Conservation (phyloP, 371 early-diverging fungal genomes). For the Massospora cicadina region DNA sequence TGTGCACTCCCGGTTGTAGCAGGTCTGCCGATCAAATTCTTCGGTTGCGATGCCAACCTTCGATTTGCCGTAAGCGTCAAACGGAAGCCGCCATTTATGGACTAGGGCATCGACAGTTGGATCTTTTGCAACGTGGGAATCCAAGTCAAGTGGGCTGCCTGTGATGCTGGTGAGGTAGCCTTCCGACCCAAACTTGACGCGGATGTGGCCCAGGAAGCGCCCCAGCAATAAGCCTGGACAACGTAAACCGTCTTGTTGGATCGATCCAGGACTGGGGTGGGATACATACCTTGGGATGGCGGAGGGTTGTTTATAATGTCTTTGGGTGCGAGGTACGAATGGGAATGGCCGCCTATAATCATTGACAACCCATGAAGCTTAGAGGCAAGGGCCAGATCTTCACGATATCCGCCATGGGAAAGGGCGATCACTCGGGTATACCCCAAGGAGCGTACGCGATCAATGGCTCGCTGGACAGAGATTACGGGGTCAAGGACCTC, state of each 20-base stretch:
- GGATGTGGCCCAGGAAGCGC: slow-evolving; percentile 50
- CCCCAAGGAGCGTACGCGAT: slow-evolving; percentile 31
- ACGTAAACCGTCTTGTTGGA: slow-evolving; percentile 35
- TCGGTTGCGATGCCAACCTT: slow-evolving; percentile 23
- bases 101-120: slow-evolving; percentile 17
- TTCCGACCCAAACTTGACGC: slow-evolving; percentile 32
- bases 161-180: slow-evolving; percentile 22
- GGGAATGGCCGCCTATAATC: slow-evolving; percentile 59
- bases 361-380: slow-evolving; percentile 28
- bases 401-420: slow-evolving; percentile 48
- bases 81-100: slow-evolving; percentile 24
- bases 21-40: slow-evolving; percentile 19
- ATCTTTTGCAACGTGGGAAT: slow-evolving; percentile 25
- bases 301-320: slow-evolving; percentile 8
- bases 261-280: slow-evolving; percentile 32
- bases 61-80: slow-evolving; percentile 22
- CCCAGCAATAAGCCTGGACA: slow-evolving; percentile 36
- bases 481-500: slow-evolving; percentile 26
- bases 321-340: slow-evolving; percentile 31
- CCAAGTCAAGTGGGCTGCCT: slow-evolving; percentile 36
- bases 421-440: slow-evolving; percentile 40
- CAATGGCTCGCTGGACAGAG: slow-evolving; percentile 34
- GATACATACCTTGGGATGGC: slow-evolving; percentile 30
- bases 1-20: slow-evolving; percentile 26
- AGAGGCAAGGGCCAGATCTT: slow-evolving; percentile 36